Conservation (phyloP, 106 monocot species). For the Triglochin maritima region DNA sequence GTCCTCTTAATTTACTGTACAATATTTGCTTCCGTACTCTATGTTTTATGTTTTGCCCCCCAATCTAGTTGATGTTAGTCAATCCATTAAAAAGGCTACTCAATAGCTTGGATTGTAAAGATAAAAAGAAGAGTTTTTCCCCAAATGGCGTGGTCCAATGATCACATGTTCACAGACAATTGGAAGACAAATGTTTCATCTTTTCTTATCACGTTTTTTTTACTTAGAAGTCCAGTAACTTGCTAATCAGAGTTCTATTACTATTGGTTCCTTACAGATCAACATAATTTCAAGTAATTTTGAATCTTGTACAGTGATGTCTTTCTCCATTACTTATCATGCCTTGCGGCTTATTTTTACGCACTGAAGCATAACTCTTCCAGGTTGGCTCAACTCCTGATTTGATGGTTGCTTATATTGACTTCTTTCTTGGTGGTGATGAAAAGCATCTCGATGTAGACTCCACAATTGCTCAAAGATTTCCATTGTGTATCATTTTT, state of each 20-base stretch:
- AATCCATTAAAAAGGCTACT: too few relatives aligned
- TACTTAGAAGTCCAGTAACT: too few relatives aligned
- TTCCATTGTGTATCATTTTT: slow-evolving; percentile 86
- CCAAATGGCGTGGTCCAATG: too few relatives aligned
- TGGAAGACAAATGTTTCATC: background rate
- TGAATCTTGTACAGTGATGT: too few relatives aligned
- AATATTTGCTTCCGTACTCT: background rate
- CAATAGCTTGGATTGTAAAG: too few relatives aligned
- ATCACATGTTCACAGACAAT: background rate
- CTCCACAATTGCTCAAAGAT: slow-evolving; percentile 53
- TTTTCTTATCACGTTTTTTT: background rate
- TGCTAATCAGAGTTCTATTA: too few relatives aligned
- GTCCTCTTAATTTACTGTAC: slow-evolving; percentile 12
- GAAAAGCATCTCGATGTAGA: slow-evolving; percentile 66
- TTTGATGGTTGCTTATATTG: slow-evolving; percentile 89
- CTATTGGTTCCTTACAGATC: too few relatives aligned
- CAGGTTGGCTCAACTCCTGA: slow-evolving; percentile 98
- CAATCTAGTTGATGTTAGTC: too few relatives aligned
- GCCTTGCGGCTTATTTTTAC: too few relatives aligned
- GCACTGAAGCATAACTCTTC: background rate
- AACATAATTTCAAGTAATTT: too few relatives aligned
- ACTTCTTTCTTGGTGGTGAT: slow-evolving; percentile 95
- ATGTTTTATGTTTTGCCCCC: background rate
- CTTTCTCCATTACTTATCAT: too few relatives aligned
- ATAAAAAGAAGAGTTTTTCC: too few relatives aligned